Conservation (phyloP, 768 basidiomycete genomes). For the Pulveroboletus sp. region DNA sequence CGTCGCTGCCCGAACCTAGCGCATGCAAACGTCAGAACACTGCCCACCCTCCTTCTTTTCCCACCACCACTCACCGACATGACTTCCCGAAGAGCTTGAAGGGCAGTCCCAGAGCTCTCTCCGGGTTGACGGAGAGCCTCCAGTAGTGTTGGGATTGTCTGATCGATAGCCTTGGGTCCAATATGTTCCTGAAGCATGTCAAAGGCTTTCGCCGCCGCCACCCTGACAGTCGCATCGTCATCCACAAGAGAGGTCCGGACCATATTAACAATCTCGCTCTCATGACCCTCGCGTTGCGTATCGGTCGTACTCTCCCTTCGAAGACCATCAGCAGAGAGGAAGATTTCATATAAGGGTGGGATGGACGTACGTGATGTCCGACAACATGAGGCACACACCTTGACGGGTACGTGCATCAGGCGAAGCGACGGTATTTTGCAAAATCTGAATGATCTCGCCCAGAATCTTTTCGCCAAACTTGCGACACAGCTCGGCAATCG, state of each 20-base stretch:
- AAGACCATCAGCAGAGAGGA: background rate
- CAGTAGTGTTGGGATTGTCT: conserved; percentile 91
- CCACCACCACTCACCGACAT: conserved; percentile 62
- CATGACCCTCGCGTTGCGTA: conserved; percentile 78
- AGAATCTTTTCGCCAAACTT: conserved; percentile 94
- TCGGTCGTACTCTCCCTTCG: conserved; percentile 79
- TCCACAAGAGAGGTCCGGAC: conserved; percentile 86
- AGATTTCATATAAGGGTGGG: background rate
- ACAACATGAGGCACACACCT: conserved; percentile 83
- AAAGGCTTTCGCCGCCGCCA: conserved; percentile 85
- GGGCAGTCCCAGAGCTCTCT: conserved; percentile 89
- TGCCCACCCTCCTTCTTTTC: background rate
- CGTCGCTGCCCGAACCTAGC: conserved; percentile 83
- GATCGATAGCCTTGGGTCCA: conserved; percentile 88
- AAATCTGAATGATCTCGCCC: conserved; percentile 74
- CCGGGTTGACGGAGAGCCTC: conserved; percentile 93
- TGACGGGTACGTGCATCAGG: conserved; percentile 62
- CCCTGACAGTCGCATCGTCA: conserved; percentile 75
- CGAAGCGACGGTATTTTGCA: conserved; percentile 63
- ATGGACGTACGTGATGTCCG: conserved; percentile 74
- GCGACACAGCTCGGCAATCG: conserved; percentile 82
- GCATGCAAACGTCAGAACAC: conserved; percentile 1
- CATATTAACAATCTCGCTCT: conserved; percentile 82
- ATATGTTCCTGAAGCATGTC: conserved; percentile 91
- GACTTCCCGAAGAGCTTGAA: conserved; percentile 89